Evolutionary conservation across 2,329 filamentous ascomycete species (phyloP), one percentile per base, ranked within the genome.

Genomic region (Lachnellula willkommii): DNA sequence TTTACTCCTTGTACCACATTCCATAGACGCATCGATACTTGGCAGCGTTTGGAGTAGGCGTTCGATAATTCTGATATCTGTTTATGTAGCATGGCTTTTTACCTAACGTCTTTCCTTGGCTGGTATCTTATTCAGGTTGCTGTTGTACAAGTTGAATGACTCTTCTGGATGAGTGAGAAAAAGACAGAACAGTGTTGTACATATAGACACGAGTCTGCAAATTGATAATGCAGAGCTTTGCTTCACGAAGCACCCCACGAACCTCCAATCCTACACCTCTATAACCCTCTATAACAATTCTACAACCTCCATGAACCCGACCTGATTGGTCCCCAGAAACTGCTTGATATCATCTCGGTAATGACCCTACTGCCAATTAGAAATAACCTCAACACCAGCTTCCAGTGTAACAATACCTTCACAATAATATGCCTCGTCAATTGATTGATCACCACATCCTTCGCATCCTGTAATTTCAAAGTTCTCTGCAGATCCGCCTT

Each of bases 351-450:
- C 72, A 6, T 70, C 68, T 71, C 75, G 78, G 63, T 73, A 73
- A 71, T 75, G 78, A 55, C 78, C 78, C 77, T 79, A 57, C 35
- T 32, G 37, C 50, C 14, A 17, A 39, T 35, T 37, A 26, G 28
- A 32, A 45, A 24, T 15, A 22, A 15, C 37, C 14, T 17, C 26
- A 22, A 17, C 39, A 47, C 43, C 22, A 22, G 22, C 45, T 14
- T 42, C 15, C 39, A 24, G 5, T 6, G 24, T 39, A 20, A 40
- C 47, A 57, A 65, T 70, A 89, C 88, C 79, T 86, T 90, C 60
- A 95, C 76, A 60, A 87, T 75, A 52, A 97, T 80, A 66, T 96
- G 87, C 50, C 80, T 79, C 46, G 88, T 95, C 50, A 86, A 74
- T 24, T 63, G 62, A 56, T 69, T 67, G 15, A 69, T 74, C 43